Percentiles rank a stretch among this genome's conserved stretches.
These are phyloP conservation scores for Agrocybe pediades DNA, from an alignment of 768 basidiomycete genomes.

Conservation along the genomic window DNA sequence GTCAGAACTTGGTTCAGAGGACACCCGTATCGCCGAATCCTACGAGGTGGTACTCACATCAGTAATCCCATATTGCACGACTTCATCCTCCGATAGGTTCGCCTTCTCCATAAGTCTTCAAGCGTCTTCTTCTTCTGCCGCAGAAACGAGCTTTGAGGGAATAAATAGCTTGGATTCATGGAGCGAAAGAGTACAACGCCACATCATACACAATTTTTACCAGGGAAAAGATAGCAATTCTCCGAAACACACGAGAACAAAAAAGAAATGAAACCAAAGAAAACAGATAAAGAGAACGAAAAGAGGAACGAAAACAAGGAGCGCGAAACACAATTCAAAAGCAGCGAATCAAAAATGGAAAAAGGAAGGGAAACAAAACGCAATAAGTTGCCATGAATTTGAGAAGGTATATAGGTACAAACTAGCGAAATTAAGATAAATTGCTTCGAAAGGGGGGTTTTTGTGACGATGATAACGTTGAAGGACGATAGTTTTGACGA, in stretches of 20 bases:
- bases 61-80: no score
- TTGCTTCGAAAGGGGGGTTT: slow-evolving; percentile 1
- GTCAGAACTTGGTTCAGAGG: no score
- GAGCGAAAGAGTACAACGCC: background rate
- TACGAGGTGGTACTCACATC: no score
- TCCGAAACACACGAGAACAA: no score
- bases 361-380: slow-evolving; percentile 1
- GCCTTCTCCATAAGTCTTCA: no score
- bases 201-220: slow-evolving; percentile 3
- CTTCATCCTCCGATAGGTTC: no score
- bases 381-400: background rate
- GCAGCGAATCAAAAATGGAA: background rate
- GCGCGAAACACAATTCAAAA: background rate
- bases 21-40: no score
- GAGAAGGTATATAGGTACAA: slow-evolving; percentile 11
- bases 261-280: no score
- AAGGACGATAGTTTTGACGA: background rate
- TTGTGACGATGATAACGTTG: background rate
- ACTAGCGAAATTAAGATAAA: background rate
- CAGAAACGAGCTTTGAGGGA: slow-evolving; percentile 1
- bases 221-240: background rate
- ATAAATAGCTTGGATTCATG: slow-evolving; percentile 18
- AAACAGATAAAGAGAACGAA: background rate
- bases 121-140: background rate
- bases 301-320: background rate